These are phyloP conservation scores for Aphanocladium album DNA, from an alignment of 2,329 filamentous ascomycete genomes.

Conservation along the genomic window DNA sequence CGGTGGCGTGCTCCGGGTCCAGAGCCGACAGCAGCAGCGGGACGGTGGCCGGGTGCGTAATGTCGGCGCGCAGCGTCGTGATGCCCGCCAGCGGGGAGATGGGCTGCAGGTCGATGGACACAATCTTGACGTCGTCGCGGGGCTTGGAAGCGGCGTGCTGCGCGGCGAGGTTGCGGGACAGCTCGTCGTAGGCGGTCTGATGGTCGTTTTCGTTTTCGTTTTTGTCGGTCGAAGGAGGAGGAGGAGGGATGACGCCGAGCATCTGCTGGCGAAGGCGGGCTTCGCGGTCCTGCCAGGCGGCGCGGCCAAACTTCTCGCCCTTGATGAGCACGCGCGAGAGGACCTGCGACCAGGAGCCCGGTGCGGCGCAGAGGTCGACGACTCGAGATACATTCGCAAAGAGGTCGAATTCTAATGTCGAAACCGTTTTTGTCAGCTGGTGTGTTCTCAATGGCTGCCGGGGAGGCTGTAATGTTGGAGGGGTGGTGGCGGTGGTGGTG, in stretches of 20 bases:
- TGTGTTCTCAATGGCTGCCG: neutral
- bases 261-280: slow-evolving; percentile 59
- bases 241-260: slow-evolving; percentile 48
- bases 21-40: slow-evolving; percentile 81
- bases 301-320: slow-evolving; percentile 81
- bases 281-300: slow-evolving; percentile 83
- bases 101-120: slow-evolving; percentile 91
- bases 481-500: neutral
- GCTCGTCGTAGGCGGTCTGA: slow-evolving; percentile 14
- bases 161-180: neutral
- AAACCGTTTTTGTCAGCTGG: slow-evolving; percentile 11
- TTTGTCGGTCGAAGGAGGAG: slow-evolving; percentile 22
- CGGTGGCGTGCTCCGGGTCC: slow-evolving; percentile 61
- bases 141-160: slow-evolving; percentile 33
- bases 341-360: slow-evolving; percentile 96
- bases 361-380: slow-evolving; percentile 92
- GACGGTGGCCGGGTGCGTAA: slow-evolving; percentile 93
- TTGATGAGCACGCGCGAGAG: slow-evolving; percentile 90
- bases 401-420: slow-evolving; percentile 72
- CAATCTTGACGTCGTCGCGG: slow-evolving; percentile 78
- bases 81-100: slow-evolving; percentile 94
- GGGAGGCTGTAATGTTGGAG: neutral
- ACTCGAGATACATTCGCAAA: slow-evolving; percentile 88
- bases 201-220: slow-evolving; percentile 12
- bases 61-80: slow-evolving; percentile 86